Conservation (phyloP, 352 stramenopile species). For the Phytopythium cucurbitacearum region DNA sequence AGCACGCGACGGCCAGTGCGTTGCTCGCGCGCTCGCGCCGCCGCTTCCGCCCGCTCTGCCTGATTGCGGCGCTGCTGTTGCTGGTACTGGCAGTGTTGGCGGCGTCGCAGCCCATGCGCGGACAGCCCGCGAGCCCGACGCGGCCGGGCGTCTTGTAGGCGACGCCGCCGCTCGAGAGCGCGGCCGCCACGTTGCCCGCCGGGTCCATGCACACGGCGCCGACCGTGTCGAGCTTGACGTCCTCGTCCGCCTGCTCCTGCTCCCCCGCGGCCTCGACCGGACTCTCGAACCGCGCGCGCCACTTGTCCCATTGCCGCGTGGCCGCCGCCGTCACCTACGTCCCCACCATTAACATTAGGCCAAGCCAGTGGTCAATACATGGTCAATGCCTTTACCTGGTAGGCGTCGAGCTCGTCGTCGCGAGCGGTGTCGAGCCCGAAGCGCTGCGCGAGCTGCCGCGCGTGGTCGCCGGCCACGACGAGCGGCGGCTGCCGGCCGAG, state of each 20-base stretch:
- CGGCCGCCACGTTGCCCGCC: conserved; percentile 44
- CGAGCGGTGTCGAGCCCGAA: conserved; percentile 36
- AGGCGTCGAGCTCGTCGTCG: conserved; percentile 18
- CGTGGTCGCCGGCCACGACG: conserved; percentile 48
- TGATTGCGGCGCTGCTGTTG: conserved; percentile 10
- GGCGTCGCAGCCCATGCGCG: conserved; percentile 52
- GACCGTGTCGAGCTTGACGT: conserved; percentile 49
- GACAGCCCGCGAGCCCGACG: conserved; percentile 60
- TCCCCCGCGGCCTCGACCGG: not conserved
- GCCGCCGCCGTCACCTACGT: conserved; percentile 5
- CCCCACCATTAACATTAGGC: not conserved
- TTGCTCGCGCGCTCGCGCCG: conserved; percentile 10
- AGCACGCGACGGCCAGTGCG: conserved; percentile 48
- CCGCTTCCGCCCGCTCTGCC: not conserved
- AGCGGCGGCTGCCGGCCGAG: conserved; percentile 51
- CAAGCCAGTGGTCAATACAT: too few relatives aligned
- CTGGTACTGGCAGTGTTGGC: conserved; percentile 16
- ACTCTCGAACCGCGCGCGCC: conserved; percentile 27
- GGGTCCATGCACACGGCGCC: conserved; percentile 57
- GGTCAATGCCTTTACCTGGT: conserved; percentile 23
- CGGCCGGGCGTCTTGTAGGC: conserved; percentile 63
- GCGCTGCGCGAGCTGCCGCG: conserved; percentile 18
- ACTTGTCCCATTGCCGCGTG: conserved; percentile 39
- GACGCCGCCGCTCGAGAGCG: conserved; percentile 63
- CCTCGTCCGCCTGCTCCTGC: conserved; percentile 1